Percentiles rank a stretch among this genome's conserved stretches.
phyloP scores from a whole-genome alignment of 345 rosid species.

The Mercurialis annua region DNA sequence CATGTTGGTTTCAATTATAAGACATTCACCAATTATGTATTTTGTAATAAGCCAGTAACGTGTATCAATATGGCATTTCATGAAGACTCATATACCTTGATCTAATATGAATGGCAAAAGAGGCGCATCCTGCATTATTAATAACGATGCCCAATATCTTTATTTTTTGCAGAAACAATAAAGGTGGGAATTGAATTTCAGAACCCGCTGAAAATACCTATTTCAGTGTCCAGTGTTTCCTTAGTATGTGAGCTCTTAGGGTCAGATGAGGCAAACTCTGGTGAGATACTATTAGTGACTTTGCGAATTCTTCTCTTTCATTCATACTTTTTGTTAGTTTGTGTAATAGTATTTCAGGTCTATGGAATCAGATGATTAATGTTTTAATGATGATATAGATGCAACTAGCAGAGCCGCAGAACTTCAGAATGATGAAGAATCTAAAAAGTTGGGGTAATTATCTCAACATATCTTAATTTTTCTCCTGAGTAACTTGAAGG shows the following conservation, averaged over 20 bases:
- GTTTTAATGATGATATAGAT: constrained; percentile 36
- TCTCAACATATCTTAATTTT: not conserved
- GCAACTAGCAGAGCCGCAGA: constrained; percentile 45
- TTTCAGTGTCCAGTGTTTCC: constrained; percentile 64
- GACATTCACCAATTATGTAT: not conserved
- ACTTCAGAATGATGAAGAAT: constrained; percentile 37
- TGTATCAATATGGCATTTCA: too few relatives aligned
- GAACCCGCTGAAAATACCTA: constrained; percentile 77
- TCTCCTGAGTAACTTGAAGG: not conserved
- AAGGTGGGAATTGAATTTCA: constrained; percentile 67
- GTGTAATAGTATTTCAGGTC: constrained; percentile 4
- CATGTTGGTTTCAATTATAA: not conserved
- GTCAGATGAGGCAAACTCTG: constrained; percentile 56
- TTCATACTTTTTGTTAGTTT: constrained; percentile 2
- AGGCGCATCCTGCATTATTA: constrained; percentile 5
- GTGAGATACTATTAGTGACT: constrained; percentile 40
- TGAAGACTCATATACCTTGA: not conserved
- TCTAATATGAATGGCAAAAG: not conserved
- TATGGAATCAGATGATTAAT: constrained; percentile 4
- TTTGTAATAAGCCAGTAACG: not conserved
- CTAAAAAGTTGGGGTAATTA: constrained; percentile 40
- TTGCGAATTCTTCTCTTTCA: constrained; percentile 12
- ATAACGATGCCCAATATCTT: not conserved
- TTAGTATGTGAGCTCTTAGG: constrained; percentile 70
- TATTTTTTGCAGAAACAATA: constrained; percentile 62